Evolutionary conservation across 2,329 filamentous ascomycete genomes (phyloP).

Genomic region (Graphium sp.): DNA sequence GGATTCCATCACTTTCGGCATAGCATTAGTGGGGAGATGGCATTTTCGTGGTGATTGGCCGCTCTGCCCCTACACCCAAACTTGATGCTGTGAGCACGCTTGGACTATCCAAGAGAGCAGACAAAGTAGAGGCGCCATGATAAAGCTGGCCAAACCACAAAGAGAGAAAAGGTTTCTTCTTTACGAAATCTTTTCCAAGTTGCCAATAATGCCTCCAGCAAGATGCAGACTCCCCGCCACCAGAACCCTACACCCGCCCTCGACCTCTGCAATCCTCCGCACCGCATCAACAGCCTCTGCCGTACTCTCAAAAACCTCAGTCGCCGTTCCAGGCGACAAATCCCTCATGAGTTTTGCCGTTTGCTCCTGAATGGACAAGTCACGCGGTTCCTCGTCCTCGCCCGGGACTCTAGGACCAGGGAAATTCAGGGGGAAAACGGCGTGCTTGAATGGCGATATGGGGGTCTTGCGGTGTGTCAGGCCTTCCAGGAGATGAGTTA

Average conservation of each 20-base stretch:
- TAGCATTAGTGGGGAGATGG: too few species aligned
- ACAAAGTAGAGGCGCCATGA: too few species aligned
- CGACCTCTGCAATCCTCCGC: slow-evolving; percentile 17
- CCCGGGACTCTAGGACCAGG: slow-evolving; percentile 20
- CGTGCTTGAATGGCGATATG: slow-evolving; percentile 44
- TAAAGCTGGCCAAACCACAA: too few species aligned
- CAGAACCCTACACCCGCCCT: slow-evolving; percentile 31
- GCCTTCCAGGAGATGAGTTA: slow-evolving; percentile 43
- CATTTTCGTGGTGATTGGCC: too few species aligned
- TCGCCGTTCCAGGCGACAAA: slow-evolving; percentile 26
- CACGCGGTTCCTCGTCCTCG: slow-evolving; percentile 18
- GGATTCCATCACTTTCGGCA: too few species aligned
- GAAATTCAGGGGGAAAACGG: slow-evolving; percentile 77
- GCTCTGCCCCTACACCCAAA: too few species aligned
- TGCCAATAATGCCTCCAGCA: slow-evolving; percentile 66
- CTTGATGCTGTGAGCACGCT: too few species aligned
- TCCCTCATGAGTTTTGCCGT: slow-evolving; percentile 44
- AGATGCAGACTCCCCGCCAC: slow-evolving; percentile 77
- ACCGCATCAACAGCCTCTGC: slow-evolving; percentile 50
- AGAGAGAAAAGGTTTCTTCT: too few species aligned
- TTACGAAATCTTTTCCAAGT: too few species aligned
- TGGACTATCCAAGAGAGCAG: too few species aligned
- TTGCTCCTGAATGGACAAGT: slow-evolving; percentile 46
- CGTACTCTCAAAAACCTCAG: slow-evolving; percentile 47
- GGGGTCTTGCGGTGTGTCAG: slow-evolving; percentile 21